Conservation (phyloP, 257 asterid genomes). For the Ilex aquifolium region DNA sequence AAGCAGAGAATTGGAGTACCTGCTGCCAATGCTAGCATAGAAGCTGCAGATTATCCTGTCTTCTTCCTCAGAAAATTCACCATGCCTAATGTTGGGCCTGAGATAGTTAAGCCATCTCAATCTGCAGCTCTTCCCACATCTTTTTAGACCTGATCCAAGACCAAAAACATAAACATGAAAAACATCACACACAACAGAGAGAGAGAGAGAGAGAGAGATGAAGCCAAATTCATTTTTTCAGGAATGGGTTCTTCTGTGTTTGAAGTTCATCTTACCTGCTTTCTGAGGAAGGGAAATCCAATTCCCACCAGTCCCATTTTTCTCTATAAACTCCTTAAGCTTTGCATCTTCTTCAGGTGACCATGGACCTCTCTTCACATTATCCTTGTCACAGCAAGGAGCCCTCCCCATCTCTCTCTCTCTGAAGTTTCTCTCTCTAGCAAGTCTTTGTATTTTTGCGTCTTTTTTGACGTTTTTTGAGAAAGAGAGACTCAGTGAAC, state of each 20-base stretch:
- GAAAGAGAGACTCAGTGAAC: not conserved
- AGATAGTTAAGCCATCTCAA: constrained; percentile 28
- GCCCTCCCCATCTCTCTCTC: constrained; percentile 22
- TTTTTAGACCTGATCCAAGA: constrained; percentile 14
- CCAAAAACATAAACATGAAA: too few relatives aligned
- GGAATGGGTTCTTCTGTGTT: not conserved
- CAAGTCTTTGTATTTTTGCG: not conserved
- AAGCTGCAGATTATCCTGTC: constrained; percentile 22
- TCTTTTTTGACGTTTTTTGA: not conserved
- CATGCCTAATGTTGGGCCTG: constrained; percentile 20
- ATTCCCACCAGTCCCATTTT: constrained; percentile 20
- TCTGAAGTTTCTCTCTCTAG: not conserved
- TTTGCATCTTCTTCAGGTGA: constrained; percentile 28
- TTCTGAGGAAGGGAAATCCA: constrained; percentile 25
- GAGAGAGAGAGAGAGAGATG: not conserved
- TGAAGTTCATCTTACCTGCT: constrained; percentile 12
- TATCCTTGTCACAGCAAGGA: constrained; percentile 26
- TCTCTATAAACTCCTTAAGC: constrained; percentile 23
- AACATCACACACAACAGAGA: not conserved
- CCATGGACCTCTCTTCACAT: constrained; percentile 27
- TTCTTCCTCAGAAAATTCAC: constrained; percentile 23
- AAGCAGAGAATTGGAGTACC: constrained; percentile 3
- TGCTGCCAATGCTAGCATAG: constrained; percentile 27
- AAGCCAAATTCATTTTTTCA: not conserved
- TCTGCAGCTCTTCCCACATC: constrained; percentile 30